Evolutionary conservation across 129 eudicot genomes (phyloP).

Genomic region (Flaveria sonorensis): DNA sequence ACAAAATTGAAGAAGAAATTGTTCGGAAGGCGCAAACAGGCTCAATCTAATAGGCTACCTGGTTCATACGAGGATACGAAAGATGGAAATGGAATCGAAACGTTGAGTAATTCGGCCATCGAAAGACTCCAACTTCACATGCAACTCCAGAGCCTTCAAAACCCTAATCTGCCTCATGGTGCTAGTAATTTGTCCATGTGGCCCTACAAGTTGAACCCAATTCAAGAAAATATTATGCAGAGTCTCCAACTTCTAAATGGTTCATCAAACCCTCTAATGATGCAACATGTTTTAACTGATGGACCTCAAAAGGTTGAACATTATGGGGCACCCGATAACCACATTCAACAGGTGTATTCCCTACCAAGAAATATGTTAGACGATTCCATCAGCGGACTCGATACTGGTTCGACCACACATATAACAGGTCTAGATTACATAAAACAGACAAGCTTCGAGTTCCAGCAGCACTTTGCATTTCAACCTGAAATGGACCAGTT

Average conservation of each 20-base stretch:
- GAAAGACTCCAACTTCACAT: conserved; percentile 78
- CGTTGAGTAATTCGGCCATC: conserved; percentile 52
- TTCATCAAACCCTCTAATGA: conserved; percentile 33
- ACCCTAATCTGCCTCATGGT: conserved; percentile 39
- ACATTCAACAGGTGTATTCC: conserved; percentile 13
- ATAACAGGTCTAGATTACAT: conserved; percentile 26
- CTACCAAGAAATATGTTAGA: neutral
- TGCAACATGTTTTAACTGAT: conserved; percentile 35
- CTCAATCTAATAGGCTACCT: conserved; percentile 9
- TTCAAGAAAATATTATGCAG: conserved; percentile 51
- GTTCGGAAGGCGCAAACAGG: conserved; percentile 50
- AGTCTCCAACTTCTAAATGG: conserved; percentile 43
- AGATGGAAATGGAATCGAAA: conserved; percentile 25
- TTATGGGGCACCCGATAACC: conserved; percentile 15
- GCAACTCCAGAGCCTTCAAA: conserved; percentile 59
- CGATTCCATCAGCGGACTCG: conserved; percentile 17
- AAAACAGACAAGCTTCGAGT: conserved; percentile 29
- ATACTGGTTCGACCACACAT: conserved; percentile 6
- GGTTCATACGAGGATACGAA: conserved; percentile 30
- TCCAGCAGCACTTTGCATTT: conserved; percentile 24
- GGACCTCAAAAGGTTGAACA: conserved; percentile 28
- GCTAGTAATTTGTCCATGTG: conserved; percentile 42
- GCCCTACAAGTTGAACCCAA: conserved; percentile 54
- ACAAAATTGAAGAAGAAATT: conserved; percentile 70
- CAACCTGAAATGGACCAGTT: conserved; percentile 43